Conservation (phyloP, 139 green algal genomes). For the Volvox africanus region DNA sequence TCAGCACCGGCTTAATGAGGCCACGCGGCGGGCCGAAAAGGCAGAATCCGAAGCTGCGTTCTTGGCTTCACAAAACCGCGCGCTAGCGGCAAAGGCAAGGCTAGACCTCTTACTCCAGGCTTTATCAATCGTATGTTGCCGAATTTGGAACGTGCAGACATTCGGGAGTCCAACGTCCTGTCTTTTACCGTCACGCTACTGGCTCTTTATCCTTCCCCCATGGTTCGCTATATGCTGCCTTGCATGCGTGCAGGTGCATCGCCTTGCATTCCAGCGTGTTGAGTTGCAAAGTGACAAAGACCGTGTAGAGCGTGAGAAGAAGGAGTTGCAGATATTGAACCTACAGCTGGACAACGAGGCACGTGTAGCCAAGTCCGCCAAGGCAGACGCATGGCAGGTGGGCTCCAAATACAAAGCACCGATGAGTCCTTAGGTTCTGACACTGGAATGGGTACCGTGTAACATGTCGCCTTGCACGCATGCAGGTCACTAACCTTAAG, state of each 20-base stretch:
- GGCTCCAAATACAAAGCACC: background rate
- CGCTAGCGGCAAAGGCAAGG: constrained; percentile 22
- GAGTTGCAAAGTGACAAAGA: constrained; percentile 9
- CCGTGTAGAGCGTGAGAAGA: background rate
- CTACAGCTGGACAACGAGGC: background rate
- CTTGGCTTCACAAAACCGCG: constrained; percentile 4
- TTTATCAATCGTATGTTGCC: too few relatives aligned
- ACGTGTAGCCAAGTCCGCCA: background rate
- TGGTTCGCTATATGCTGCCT: too few relatives aligned
- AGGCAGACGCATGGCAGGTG: constrained; percentile 27
- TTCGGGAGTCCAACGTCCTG: too few relatives aligned
- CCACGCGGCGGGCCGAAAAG: background rate
- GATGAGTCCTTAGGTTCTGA: background rate
- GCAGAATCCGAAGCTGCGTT: background rate
- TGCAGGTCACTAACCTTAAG: constrained; percentile 39
- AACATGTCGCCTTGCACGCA: background rate
- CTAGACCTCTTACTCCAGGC: background rate
- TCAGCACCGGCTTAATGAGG: background rate
- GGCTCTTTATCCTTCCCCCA: too few relatives aligned
- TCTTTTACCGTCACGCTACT: too few relatives aligned
- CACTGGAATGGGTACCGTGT: too few relatives aligned
- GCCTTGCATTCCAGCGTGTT: constrained; percentile 18
- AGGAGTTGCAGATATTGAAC: background rate
- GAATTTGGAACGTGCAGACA: too few relatives aligned
- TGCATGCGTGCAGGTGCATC: constrained; percentile 13